phyloP scores from a whole-genome alignment of 1,284 basidiomycete genomes.

The Ganoderma meredithae region DNA sequence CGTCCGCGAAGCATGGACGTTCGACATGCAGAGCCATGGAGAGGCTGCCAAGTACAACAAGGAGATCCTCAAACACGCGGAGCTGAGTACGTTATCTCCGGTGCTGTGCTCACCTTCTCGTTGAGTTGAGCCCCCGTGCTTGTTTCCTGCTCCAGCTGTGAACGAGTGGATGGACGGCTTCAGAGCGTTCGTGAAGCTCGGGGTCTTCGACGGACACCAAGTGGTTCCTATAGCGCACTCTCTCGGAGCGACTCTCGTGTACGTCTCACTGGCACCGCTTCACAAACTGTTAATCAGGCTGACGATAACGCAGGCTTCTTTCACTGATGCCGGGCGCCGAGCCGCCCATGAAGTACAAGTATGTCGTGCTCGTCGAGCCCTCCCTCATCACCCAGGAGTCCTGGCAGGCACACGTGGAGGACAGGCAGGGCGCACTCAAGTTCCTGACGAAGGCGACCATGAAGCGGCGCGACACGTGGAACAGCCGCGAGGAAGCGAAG shows the following conservation, averaged over 20 bases:
- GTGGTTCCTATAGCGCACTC: slow-evolving; percentile 18
- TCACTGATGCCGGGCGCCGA: slow-evolving; percentile 27
- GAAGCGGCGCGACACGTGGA: slow-evolving; percentile 28
- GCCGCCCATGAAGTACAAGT: slow-evolving; percentile 11
- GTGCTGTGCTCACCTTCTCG: no score
- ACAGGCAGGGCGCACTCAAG: slow-evolving; percentile 16
- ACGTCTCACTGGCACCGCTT: slow-evolving; percentile 26
- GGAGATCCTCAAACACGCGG: slow-evolving; percentile 8
- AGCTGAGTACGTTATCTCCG: slow-evolving; percentile 7
- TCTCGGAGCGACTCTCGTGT: slow-evolving; percentile 8
- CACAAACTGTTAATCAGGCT: no score
- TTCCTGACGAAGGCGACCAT: slow-evolving; percentile 19
- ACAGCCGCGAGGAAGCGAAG: slow-evolving; percentile 22
- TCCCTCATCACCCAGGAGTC: slow-evolving; percentile 20
- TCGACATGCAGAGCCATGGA: slow-evolving; percentile 24
- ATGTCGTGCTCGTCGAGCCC: slow-evolving; percentile 29
- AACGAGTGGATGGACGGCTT: slow-evolving; percentile 13
- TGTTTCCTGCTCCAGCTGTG: no score
- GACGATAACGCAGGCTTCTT: no score
- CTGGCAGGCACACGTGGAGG: slow-evolving; percentile 10
- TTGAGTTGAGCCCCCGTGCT: no score
- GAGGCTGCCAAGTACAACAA: slow-evolving; percentile 17
- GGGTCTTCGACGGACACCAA: background rate
- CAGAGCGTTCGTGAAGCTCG: background rate
- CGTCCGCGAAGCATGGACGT: slow-evolving; percentile 19